These are phyloP conservation scores for Xylaria sp. DNA, from an alignment of 2,329 filamentous ascomycete species.

Conservation along the genomic window DNA sequence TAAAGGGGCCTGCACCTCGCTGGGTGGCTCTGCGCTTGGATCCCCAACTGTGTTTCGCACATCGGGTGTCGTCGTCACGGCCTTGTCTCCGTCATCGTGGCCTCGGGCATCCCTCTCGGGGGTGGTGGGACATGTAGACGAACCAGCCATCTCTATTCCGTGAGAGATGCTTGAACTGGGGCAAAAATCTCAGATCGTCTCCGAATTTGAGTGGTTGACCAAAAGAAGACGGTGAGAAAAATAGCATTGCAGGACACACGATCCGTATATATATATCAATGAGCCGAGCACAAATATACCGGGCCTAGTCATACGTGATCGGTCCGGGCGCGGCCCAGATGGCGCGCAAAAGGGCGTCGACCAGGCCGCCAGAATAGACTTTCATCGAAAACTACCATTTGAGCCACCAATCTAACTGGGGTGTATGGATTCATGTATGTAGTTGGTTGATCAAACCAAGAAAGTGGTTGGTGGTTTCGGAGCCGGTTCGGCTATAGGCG, in stretches of 20 bases:
- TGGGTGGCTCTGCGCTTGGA: conserved; percentile 26
- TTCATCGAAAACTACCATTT: neutral
- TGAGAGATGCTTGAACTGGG: neutral
- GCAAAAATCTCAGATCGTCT: neutral
- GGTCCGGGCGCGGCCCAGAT: conserved; percentile 21
- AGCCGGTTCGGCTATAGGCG: conserved; percentile 36
- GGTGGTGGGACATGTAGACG: conserved; percentile 4
- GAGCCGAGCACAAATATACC: neutral
- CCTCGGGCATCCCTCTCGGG: conserved; percentile 2
- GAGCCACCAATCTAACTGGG: neutral
- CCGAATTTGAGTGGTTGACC: neutral
- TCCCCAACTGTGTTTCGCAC: neutral
- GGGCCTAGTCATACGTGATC: neutral
- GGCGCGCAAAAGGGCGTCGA: neutral
- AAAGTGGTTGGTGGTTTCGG: conserved; percentile 16
- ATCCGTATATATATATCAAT: conserved; percentile 22
- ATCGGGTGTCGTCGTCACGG: conserved; percentile 12
- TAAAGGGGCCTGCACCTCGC: conserved; percentile 13
- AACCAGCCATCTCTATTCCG: conserved; percentile 20
- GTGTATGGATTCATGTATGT: neutral
- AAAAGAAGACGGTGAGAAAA: neutral
- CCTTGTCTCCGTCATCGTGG: conserved; percentile 9
- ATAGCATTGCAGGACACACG: neutral
- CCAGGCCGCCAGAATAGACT: neutral
- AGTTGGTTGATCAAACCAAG: neutral